A percentile compares a stretch with the other conserved stretches of the same genome.
Conservation (phyloP, 768 basidiomycete species). For the Mycena haematopus region DNA sequence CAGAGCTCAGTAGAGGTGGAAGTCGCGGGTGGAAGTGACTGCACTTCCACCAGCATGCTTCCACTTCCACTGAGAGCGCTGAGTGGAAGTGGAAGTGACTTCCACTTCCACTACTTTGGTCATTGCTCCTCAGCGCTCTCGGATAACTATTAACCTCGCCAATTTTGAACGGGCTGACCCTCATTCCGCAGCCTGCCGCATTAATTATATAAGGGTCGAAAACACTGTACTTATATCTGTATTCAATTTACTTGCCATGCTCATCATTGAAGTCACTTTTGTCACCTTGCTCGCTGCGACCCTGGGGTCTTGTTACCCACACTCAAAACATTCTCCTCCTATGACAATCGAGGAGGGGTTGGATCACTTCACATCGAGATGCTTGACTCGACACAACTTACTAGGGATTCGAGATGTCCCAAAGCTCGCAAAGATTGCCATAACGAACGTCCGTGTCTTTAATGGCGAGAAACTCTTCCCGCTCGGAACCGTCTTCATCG, state of each 20-base stretch:
- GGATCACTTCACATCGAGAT: neutral
- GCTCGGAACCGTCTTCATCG: constrained; percentile 7
- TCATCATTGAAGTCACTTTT: neutral
- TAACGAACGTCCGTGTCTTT: constrained; percentile 24
- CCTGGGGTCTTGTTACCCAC: neutral
- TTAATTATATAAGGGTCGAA: too few species aligned
- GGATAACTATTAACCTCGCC: too few species aligned
- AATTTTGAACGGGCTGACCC: too few species aligned
- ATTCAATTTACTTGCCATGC: neutral
- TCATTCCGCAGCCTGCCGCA: too few species aligned
- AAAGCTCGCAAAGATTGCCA: neutral
- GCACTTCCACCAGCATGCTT: too few species aligned
- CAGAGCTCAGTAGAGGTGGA: too few species aligned
- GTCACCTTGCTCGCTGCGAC: neutral
- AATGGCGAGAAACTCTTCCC: constrained; percentile 18
- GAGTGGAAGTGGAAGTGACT: too few species aligned
- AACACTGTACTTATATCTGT: too few species aligned
- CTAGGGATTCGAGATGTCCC: neutral
- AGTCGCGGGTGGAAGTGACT: too few species aligned
- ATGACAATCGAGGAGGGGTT: neutral
- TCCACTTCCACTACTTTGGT: too few species aligned
- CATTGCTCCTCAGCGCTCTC: too few species aligned
- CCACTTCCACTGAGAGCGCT: too few species aligned
- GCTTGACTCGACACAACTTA: neutral
- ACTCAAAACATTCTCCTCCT: neutral